Evolutionary conservation across 805 yeast genomes (phyloP).

Genomic region (Ogataea henricii): DNA sequence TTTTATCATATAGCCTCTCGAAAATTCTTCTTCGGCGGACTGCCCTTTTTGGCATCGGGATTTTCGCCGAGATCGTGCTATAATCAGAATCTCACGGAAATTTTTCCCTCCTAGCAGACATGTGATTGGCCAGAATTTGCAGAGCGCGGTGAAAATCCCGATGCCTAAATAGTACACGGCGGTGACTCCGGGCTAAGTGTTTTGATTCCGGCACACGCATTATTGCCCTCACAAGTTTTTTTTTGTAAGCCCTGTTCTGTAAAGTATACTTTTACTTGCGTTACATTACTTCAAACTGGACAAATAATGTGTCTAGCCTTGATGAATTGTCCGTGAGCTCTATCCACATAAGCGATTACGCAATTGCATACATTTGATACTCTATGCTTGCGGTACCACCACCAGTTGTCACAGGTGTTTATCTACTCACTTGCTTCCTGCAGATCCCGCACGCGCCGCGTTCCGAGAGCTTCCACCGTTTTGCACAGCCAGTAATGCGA

Average conservation of each 20-base stretch:
- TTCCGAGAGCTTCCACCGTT: background rate
- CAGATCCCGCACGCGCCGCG: background rate
- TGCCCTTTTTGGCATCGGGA: constrained; percentile 13
- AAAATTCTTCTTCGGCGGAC: constrained; percentile 13
- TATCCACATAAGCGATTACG: no score
- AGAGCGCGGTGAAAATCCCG: constrained; percentile 12
- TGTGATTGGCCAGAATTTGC: constrained; percentile 13
- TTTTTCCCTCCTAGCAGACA: constrained; percentile 3
- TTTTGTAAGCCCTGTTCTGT: no score
- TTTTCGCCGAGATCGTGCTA: constrained; percentile 15
- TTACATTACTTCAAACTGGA: no score
- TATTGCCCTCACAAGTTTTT: background rate
- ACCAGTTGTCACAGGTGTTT: background rate
- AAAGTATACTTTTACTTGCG: no score
- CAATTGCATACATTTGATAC: no score
- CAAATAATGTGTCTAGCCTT: no score
- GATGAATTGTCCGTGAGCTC: no score
- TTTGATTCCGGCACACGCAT: background rate
- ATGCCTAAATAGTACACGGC: background rate
- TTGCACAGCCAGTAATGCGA: background rate
- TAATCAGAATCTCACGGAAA: background rate
- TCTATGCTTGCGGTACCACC: no score
- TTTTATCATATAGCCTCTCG: constrained; percentile 9
- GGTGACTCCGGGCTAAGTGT: background rate
- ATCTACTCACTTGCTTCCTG: background rate